phyloP scores from a whole-genome alignment of 345 rosid species.

The Clausena lansium region DNA sequence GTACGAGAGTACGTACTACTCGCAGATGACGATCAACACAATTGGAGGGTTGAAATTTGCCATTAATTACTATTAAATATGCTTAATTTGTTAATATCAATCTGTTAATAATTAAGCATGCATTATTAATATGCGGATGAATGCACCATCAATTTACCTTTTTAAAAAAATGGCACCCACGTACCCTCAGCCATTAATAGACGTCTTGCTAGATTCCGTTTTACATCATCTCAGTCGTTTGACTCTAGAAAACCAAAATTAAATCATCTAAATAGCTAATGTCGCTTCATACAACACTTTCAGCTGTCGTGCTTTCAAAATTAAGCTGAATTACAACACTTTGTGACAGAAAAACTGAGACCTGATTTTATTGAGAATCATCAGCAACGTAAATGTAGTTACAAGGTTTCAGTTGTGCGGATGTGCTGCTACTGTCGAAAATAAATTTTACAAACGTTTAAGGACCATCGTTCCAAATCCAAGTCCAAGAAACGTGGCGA shows the following conservation, averaged over 20 bases:
- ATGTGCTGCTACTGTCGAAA: not conserved
- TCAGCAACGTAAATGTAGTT: no score
- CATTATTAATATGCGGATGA: no score
- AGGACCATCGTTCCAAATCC: constrained; percentile 64
- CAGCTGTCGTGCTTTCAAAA: no score
- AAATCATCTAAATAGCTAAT: no score
- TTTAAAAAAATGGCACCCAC: no score
- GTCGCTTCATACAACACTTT: no score
- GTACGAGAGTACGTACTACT: not conserved
- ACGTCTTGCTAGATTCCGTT: no score
- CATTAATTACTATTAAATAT: not conserved
- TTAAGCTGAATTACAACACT: not conserved
- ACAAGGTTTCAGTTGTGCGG: not conserved
- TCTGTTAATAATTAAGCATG: not conserved
- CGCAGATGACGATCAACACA: not conserved
- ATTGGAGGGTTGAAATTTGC: no score
- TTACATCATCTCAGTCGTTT: no score
- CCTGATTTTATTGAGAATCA: not conserved
- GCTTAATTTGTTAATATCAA: not conserved
- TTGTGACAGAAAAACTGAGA: not conserved
- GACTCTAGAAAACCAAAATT: no score
- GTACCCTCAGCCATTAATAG: no score
- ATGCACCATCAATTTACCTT: no score
- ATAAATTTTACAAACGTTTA: constrained; percentile 34
- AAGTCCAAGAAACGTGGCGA: constrained; percentile 77